Evolutionary conservation across 2,329 filamentous ascomycete genomes (phyloP).

Genomic region (Cladosporium sp.): DNA sequence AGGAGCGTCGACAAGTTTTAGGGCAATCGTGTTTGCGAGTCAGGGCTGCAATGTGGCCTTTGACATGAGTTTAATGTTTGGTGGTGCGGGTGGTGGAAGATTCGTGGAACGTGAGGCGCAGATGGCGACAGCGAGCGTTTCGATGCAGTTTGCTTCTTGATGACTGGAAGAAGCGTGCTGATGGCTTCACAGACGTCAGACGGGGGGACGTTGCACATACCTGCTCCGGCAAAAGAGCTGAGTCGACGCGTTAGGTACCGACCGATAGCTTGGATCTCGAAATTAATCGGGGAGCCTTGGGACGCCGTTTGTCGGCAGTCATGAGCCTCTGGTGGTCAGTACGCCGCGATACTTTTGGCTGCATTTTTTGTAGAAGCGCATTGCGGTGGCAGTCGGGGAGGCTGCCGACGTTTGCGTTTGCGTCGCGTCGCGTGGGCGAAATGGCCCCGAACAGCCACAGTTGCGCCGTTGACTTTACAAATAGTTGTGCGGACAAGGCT

Average conservation of each 20-base stretch:
- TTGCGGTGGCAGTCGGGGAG: not conserved
- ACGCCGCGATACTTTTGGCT: not conserved
- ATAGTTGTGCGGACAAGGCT: not conserved
- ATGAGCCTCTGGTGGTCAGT: not conserved
- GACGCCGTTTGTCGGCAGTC: not conserved
- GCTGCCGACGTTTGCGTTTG: not conserved
- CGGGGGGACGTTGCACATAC: not conserved
- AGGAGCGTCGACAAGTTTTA: conserved; percentile 4
- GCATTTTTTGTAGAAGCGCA: not conserved
- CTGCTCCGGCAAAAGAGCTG: not conserved
- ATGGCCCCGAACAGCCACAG: conserved; percentile 1
- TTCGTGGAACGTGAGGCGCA: not conserved
- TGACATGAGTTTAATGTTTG: not conserved
- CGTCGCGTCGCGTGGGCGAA: not conserved
- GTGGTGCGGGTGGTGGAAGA: not conserved
- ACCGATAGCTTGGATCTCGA: not conserved
- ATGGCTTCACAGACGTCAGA: not conserved
- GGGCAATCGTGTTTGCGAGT: conserved; percentile 5
- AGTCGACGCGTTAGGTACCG: not conserved
- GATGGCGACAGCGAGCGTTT: conserved; percentile 2
- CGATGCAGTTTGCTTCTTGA: not conserved
- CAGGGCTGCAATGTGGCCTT: not conserved
- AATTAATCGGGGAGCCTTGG: not conserved
- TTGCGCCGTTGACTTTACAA: not conserved
- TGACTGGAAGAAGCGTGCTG: not conserved